Evolutionary conservation across 805 yeast genomes (phyloP), one percentile per base, ranked within the genome.

Genomic region (Ogataea salicorniae): DNA sequence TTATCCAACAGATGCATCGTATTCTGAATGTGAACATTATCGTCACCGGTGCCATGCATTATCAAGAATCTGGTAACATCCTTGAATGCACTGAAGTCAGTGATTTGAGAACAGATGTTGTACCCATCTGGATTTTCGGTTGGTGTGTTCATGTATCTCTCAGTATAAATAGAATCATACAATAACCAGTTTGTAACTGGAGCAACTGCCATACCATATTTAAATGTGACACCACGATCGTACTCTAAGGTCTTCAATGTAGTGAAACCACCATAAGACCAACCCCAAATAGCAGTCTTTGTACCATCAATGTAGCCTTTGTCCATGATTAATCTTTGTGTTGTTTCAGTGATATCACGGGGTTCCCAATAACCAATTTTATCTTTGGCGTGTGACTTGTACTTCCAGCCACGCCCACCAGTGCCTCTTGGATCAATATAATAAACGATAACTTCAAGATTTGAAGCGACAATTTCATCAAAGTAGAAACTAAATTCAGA

Each of bases 31-130:
- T 87, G 95, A 16, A 87, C 95, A 60, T 87, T 87, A 57, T 87
- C 95, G 64, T 87, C 95, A 6, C 84, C 91, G 3, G 89, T 81
- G 2, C 95, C 95, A 60, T 86, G 94, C 69, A 84, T 79, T n/a
- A 87, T 53, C 47, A 85, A 68, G 55, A 87, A 84, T 54, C 86
- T 67, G 38, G 74, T 67, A 6, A 82, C 74, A 2, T 66, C 59
- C 37, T 70, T 66, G 53, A 87, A 82, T 17, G 54, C 59, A 5
- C 67, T 64, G 29, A 70, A 55, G 34, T 77, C 65, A 34, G 68
- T 66, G 31, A 79, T 67, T 17, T 67, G 65, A 1, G 84, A 69
- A 4, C 76, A 64, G 5, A 66, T 70, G 3, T 62, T 50, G 57
- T 83, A 83, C 3, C 81, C 81, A 14, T 34, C 43, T 1, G 67